Evolutionary conservation across 495 filamentous ascomycete genomes (phyloP), one percentile per base, ranked within the genome.

Genomic region (Aspergillus baeticus): DNA sequence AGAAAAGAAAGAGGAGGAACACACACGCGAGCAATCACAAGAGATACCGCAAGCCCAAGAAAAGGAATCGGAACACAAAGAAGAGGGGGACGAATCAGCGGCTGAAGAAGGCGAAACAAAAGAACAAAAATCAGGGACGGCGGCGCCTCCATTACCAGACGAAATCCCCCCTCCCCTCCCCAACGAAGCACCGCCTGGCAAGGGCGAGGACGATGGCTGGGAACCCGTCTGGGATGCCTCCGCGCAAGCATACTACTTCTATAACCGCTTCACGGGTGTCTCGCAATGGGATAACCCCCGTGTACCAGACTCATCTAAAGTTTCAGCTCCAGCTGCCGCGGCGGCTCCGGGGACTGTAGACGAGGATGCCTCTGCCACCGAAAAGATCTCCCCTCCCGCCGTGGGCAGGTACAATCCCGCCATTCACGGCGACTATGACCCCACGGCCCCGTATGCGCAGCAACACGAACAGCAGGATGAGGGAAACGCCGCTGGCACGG

Each of bases 391-490:
- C 51, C 53, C 68, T 4, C 62, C 75, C 15, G 61, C 62, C 5
- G 72, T 81, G 4, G 87, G 86, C 20, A 90, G 92, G 55, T 98
- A 98, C 76, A 94, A 97, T 64, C 94, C 94, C 2, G 88, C 91
- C 21, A 93, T 98, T 44, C 94, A 98, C 68, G 94, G 94, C 56
- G 86, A 89, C 71, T 98, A 97, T 75, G 93, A 98, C 64, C 92
- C 92, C 15, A 93, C 83, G 33, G 94, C 94, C 5, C 86, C 89
- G 68, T 98, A 98, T 69, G 94, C 94, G 13, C 83, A 89, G 64
- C 67, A 76, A 45, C 66, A 79, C 38, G 70, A 80, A 63, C 53
- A 52, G 8, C 55, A 49, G 37, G 38, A 56, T 47, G 15, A 64
- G 55, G 47, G 62, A 42, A 67, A 69, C 59, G 63, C 43, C 42